Evolutionary conservation across 371 early-diverging fungal genomes (phyloP).

Genomic region (Apophysomyces variabilis): DNA sequence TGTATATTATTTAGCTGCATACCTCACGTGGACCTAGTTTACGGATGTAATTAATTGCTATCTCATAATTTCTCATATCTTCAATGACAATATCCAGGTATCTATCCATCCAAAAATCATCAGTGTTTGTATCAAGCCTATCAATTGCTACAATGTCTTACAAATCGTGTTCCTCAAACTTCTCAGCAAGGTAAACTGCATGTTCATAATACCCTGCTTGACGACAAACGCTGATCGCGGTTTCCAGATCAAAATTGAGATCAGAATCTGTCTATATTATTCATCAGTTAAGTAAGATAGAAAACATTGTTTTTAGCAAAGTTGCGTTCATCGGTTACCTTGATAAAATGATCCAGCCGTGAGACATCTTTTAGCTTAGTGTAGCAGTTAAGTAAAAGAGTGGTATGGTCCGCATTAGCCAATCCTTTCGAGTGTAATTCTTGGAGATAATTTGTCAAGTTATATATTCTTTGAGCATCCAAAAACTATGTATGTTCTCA

Average conservation of each 20-base stretch:
- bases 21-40: slow-evolving; percentile 61
- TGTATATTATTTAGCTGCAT: neutral
- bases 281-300: too few species aligned
- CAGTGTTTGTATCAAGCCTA: neutral
- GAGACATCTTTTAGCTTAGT: slow-evolving; percentile 90
- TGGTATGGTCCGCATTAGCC: slow-evolving; percentile 94
- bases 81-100: slow-evolving; percentile 78
- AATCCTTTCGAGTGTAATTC: slow-evolving; percentile 82
- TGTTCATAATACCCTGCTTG: slow-evolving; percentile 89
- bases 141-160: slow-evolving; percentile 34
- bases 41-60: slow-evolving; percentile 73
- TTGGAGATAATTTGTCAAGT: slow-evolving; percentile 88
- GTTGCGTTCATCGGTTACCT: slow-evolving; percentile 39
- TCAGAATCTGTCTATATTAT: slow-evolving; percentile 64
- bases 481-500: slow-evolving; percentile 60
- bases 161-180: slow-evolving; percentile 80
- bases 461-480: slow-evolving; percentile 91
- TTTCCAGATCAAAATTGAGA: slow-evolving; percentile 87
- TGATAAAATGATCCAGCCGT: slow-evolving; percentile 85
- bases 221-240: slow-evolving; percentile 92
- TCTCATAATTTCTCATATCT: slow-evolving; percentile 79
- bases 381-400: slow-evolving; percentile 95
- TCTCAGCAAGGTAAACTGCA: slow-evolving; percentile 85
- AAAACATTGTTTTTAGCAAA: too few species aligned
- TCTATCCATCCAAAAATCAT: slow-evolving; percentile 16